phyloP scores from a whole-genome alignment of 2,329 filamentous ascomycete genomes.

The Nothophoma quercina region DNA sequence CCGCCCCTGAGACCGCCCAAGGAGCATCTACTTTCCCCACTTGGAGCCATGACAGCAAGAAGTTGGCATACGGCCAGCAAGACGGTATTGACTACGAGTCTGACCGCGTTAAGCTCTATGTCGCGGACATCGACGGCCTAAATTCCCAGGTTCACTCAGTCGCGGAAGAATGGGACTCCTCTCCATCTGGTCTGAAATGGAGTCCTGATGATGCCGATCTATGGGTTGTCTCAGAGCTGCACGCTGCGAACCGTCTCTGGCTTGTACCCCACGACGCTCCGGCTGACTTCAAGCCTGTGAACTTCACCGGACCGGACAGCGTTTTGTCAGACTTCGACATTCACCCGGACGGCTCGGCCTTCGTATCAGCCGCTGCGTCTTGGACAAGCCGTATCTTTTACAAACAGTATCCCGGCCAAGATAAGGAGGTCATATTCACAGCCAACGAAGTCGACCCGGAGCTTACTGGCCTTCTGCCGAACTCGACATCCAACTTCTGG shows the following conservation, averaged over 20 bases:
- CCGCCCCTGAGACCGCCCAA: constrained; percentile 50
- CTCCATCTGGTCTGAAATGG: constrained; percentile 38
- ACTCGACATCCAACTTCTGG: constrained; percentile 74
- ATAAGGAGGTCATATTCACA: constrained; percentile 58
- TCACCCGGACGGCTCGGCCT: constrained; percentile 65
- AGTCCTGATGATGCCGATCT: constrained; percentile 41
- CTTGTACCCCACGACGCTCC: constrained; percentile 67
- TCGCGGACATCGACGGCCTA: constrained; percentile 43
- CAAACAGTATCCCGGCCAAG: constrained; percentile 32
- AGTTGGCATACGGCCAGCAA: constrained; percentile 79
- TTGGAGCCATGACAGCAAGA: constrained; percentile 77
- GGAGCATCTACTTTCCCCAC: constrained; percentile 73
- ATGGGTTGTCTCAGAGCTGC: constrained; percentile 43
- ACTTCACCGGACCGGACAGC: constrained; percentile 55
- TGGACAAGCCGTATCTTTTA: constrained; percentile 48
- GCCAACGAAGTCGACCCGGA: constrained; percentile 72
- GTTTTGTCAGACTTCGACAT: constrained; percentile 56
- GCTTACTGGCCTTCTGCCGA: constrained; percentile 68
- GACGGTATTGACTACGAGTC: constrained; percentile 74
- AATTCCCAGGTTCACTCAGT: constrained; percentile 36
- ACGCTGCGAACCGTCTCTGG: constrained; percentile 57
- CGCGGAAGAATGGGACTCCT: constrained; percentile 47
- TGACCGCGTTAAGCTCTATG: constrained; percentile 68
- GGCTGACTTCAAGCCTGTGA: constrained; percentile 53
- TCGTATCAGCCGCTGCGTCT: constrained; percentile 40